These are phyloP conservation scores for Marchantia paleacea DNA, from an alignment of 225 moss, liverwort and hornwort species.

Conservation along the genomic window DNA sequence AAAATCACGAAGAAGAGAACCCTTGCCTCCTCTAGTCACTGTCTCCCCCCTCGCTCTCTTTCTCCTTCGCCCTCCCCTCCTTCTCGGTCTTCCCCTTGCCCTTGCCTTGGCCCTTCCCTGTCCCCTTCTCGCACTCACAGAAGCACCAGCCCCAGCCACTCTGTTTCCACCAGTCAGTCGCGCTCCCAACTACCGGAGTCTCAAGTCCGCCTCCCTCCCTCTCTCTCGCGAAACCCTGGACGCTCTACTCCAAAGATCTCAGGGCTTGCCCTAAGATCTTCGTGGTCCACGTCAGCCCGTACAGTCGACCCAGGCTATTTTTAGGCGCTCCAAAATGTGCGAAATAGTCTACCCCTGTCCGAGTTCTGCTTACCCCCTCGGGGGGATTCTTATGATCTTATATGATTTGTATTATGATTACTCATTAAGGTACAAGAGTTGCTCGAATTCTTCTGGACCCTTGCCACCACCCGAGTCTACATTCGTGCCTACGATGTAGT, in stretches of 20 bases:
- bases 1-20: background rate
- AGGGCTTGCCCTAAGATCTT: background rate
- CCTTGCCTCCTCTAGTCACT: background rate
- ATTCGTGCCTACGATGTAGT: too few species aligned
- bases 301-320: too few species aligned
- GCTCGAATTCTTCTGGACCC: too few species aligned
- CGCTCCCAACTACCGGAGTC: background rate
- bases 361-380: too few species aligned
- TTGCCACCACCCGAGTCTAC: too few species aligned
- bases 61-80: background rate
- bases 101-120: background rate
- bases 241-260: background rate
- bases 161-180: background rate
- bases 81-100: background rate
- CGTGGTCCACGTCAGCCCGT: too few species aligned
- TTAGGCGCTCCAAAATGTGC: too few species aligned
- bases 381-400: too few species aligned
- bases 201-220: constrained; percentile 5
- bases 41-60: background rate
- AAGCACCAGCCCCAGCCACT: background rate
- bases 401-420: too few species aligned
- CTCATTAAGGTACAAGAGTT: too few species aligned
- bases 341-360: too few species aligned
- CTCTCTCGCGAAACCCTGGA: background rate
- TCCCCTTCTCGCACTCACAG: background rate